phyloP scores from a whole-genome alignment of 1,284 basidiomycete genomes.

The Rhodotorula sp. region DNA sequence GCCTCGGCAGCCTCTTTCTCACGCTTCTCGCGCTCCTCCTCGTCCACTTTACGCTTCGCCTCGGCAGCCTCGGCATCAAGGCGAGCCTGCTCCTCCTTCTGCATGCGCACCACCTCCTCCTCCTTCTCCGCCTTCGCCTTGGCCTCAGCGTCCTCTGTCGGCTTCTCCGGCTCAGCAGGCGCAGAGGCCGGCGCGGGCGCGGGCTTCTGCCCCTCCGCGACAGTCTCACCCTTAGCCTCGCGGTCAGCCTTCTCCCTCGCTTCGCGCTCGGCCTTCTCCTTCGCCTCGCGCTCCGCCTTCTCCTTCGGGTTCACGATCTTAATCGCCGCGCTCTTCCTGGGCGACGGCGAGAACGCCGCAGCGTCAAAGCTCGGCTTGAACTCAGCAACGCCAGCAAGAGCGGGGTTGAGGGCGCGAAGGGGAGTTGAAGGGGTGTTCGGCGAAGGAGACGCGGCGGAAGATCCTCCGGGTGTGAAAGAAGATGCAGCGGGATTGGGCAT shows the following conservation, averaged over 20 bases:
- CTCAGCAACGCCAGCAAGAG: slow-evolving; percentile 25
- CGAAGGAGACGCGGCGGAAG: neutral
- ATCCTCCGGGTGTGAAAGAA: slow-evolving; percentile 12
- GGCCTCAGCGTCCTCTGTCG: slow-evolving; percentile 15
- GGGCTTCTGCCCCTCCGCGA: slow-evolving; percentile 20
- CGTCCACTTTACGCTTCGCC: slow-evolving; percentile 10
- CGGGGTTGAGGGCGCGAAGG: slow-evolving; percentile 10
- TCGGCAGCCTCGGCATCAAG: slow-evolving; percentile 36
- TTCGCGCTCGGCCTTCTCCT: slow-evolving; percentile 20
- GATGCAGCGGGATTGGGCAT: slow-evolving; percentile 21
- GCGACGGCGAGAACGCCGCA: slow-evolving; percentile 27
- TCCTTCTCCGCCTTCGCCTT: slow-evolving; percentile 37
- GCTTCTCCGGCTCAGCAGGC: too few species aligned
- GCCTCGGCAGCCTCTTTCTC: slow-evolving; percentile 20
- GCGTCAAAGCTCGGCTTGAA: slow-evolving; percentile 29
- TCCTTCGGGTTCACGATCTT: slow-evolving; percentile 41
- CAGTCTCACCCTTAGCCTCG: neutral
- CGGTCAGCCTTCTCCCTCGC: slow-evolving; percentile 6
- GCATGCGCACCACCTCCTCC: slow-evolving; percentile 39
- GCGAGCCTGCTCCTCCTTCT: slow-evolving; percentile 16
- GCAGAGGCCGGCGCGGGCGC: neutral
- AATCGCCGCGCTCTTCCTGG: slow-evolving; percentile 38
- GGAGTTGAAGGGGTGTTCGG: slow-evolving; percentile 4
- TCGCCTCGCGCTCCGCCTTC: slow-evolving; percentile 19
- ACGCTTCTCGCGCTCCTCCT: slow-evolving; percentile 24